phyloP scores from a whole-genome alignment of 306 rosid genomes.

The Cucumis cinereus region DNA sequence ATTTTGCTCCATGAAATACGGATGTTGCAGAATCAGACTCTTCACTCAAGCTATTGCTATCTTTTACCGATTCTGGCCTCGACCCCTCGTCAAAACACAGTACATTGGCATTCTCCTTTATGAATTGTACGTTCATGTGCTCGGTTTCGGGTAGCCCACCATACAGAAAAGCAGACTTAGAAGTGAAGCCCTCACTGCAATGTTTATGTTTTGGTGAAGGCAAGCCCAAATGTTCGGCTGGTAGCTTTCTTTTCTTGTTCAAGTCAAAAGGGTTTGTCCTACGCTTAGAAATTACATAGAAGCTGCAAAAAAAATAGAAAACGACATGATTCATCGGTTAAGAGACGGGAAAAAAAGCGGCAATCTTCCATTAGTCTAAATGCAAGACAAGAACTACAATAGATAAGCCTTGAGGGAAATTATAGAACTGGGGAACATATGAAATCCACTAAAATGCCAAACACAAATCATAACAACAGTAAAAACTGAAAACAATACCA shows the following conservation, averaged over 20 bases:
- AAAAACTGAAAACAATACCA: neutral
- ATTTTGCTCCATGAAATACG: neutral
- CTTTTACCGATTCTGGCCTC: slow-evolving; percentile 35
- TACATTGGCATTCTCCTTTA: slow-evolving; percentile 10
- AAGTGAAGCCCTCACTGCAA: slow-evolving; percentile 24
- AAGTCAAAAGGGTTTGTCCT: slow-evolving; percentile 17
- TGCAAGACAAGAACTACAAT: neutral
- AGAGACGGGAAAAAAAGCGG: neutral
- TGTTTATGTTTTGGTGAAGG: slow-evolving; percentile 50
- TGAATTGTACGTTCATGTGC: neutral
- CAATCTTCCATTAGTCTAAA: neutral
- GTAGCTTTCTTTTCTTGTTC: slow-evolving; percentile 65
- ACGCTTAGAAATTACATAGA: slow-evolving; percentile 14
- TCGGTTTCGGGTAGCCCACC: slow-evolving; percentile 18
- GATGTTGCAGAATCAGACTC: slow-evolving; percentile 32
- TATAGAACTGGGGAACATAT: neutral
- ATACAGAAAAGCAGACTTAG: slow-evolving; percentile 15
- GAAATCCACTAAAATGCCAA: neutral
- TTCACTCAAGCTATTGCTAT: slow-evolving; percentile 47
- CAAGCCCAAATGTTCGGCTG: slow-evolving; percentile 43
- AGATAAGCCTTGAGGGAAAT: neutral
- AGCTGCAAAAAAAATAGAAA: slow-evolving; percentile 20
- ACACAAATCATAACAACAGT: neutral
- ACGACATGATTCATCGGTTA: neutral
- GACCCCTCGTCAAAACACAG: slow-evolving; percentile 14